Base-by-base conservation (phyloP, 306 rosid species). In the Vigna unguiculata region DNA sequence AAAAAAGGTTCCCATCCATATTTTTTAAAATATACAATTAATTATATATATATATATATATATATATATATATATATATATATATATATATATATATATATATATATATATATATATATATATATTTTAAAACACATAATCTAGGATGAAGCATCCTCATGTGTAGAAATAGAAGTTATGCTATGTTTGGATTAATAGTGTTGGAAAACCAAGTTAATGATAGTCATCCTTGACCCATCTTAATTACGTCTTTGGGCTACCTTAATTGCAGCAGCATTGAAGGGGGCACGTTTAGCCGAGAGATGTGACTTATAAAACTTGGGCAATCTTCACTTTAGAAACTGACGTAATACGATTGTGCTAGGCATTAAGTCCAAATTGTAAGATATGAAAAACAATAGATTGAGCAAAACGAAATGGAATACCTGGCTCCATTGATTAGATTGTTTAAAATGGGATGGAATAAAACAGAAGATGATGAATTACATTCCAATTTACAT, bases 81-180 rank as follows among this genome's bases (percentile, higher is more conserved):
- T n/a, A n/a, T n/a, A n/a, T n/a, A n/a, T n/a, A n/a, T n/a, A n/a
- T n/a, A n/a, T n/a, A n/a, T n/a, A n/a, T n/a, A n/a, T n/a, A n/a
- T n/a, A n/a, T n/a, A n/a, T n/a, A n/a, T n/a, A n/a, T n/a, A n/a
- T n/a, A n/a, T n/a, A n/a, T n/a, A n/a, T n/a, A n/a, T n/a, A n/a
- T n/a, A n/a, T 5, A 4, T 30, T 30, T 36, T 7, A 36, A 36
- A 36, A 36, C 9, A 59, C 21, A 28, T 28, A 32, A 59, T 47
- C 40, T 19, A 69, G 28, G 32, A 30, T 53, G 21, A 51, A 57
- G 70, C 47, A 58, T 46, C 69, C 70, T 57, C 10, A 7, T 7
- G 40, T 62, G 68, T 43, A 3, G 60, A 80, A 80, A 73, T 55
- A 47, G 58, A 67, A 74, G 61, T 67, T 22, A 22, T n/a, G 17